phyloP scores from a whole-genome alignment of 2,329 filamentous ascomycete genomes.

The Hortaea sp. region DNA sequence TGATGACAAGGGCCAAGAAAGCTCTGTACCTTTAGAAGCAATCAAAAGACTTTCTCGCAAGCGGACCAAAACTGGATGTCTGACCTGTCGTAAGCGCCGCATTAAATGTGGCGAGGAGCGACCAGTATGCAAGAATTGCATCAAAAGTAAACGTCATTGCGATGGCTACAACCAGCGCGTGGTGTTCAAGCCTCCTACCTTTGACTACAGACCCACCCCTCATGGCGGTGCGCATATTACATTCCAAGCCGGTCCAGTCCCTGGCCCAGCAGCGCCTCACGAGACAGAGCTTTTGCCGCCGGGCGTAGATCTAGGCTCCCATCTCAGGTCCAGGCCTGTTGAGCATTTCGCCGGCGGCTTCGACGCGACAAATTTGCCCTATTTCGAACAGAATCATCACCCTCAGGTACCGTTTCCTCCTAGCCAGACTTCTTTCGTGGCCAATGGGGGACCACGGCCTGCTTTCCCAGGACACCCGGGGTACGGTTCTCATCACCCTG shows the following conservation, averaged over 20 bases:
- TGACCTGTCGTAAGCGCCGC: conserved; percentile 85
- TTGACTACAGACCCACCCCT: conserved; percentile 43
- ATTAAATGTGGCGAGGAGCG: conserved; percentile 95
- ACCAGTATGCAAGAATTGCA: conserved; percentile 72
- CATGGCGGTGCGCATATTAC: conserved; percentile 30
- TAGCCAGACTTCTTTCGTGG: no score
- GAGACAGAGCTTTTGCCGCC: neutral
- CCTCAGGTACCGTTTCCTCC: no score
- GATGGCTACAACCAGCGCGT: conserved; percentile 77
- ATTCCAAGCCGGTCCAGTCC: conserved; percentile 21
- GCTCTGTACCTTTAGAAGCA: conserved; percentile 18
- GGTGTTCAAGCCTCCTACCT: conserved; percentile 65
- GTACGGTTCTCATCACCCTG: no score
- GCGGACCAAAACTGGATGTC: conserved; percentile 83
- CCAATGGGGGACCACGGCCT: no score
- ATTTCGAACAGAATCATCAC: no score
- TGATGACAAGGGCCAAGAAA: conserved; percentile 1
- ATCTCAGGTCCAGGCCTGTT: neutral
- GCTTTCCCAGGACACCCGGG: no score
- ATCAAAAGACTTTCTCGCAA: conserved; percentile 35
- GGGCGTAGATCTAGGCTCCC: no score
- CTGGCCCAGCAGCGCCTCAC: conserved; percentile 5
- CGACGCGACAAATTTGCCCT: no score
- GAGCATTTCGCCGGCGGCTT: neutral
- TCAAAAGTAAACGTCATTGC: conserved; percentile 74